Evolutionary conservation across 139 green algal genomes (phyloP), one percentile per base, ranked within the genome.

Genomic region (Chlorella sp.): DNA sequence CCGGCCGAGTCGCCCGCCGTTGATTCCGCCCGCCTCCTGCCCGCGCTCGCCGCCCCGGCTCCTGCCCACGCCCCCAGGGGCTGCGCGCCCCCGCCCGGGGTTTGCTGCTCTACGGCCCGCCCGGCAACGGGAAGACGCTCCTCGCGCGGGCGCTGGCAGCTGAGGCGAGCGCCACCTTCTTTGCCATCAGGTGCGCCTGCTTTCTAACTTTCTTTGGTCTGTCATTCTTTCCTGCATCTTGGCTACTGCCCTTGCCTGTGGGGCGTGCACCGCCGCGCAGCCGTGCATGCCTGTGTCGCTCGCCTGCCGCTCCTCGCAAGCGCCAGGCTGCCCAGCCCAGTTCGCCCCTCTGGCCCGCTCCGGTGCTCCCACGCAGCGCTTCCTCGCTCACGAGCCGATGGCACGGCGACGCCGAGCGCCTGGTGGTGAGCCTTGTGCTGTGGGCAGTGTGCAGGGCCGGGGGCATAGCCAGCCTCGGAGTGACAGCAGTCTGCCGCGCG

Each of bases 381-480:
- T 87, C 85, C 21, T 88, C 86, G 3, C 86, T 97, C n/a, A 95
- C 92, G 31, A 90, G 77, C 64, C 92, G 92, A 73, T 95, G 91
- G 91, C 91, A 97, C 42, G 94, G 94, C 15, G 94, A 98, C 71
- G 90, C 88, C 21, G 94, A 98, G 86, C 97, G 97, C 88, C 88
- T 98, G 58, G 90, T 98, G 42, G n/a, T n/a, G n/a, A n/a, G n/a
- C n/a, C n/a, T n/a, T n/a, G n/a, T n/a, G n/a, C n/a, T n/a, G n/a
- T n/a, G n/a, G n/a, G n/a, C n/a, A n/a, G n/a, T n/a, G n/a, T n/a
- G n/a, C n/a, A n/a, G n/a, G n/a, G n/a, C n/a, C n/a, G n/a, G n/a
- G n/a, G n/a, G n/a, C n/a, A n/a, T n/a, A n/a, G n/a, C n/a, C n/a
- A n/a, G n/a, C n/a, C n/a, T n/a, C n/a, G n/a, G n/a, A n/a, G n/a